A percentile compares a stretch with the other conserved stretches of the same genome.
phyloP scores from a whole-genome alignment of 306 rosid species.

The Vigna angularis region DNA sequence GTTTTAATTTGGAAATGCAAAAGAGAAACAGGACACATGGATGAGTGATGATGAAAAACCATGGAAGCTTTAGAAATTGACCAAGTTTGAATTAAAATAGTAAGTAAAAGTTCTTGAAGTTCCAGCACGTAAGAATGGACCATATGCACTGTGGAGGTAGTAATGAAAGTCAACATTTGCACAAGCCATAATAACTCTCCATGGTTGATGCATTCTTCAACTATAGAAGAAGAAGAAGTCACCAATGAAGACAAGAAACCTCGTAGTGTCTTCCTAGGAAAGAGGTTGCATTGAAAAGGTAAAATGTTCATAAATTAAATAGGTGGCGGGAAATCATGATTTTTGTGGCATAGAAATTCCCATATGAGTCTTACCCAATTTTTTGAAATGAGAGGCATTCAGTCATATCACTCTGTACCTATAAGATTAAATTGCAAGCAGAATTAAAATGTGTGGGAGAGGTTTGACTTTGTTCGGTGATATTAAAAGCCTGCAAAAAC shows the following conservation, averaged over 20 bases:
- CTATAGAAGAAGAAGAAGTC: not conserved
- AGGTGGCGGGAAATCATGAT: not conserved
- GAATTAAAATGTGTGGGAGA: no score
- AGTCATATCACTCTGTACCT: not conserved
- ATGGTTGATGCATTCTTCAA: not conserved
- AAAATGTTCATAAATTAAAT: not conserved
- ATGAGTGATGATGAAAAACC: not conserved
- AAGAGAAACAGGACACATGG: slow-evolving; percentile 1
- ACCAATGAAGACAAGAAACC: slow-evolving; percentile 29
- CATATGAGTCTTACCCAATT: not conserved
- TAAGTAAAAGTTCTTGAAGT: not conserved
- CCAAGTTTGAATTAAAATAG: not conserved
- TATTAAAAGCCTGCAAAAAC: no score
- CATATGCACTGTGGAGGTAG: not conserved
- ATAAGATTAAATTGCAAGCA: no score
- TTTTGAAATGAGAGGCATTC: not conserved
- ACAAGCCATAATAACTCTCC: not conserved
- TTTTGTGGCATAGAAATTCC: no score
- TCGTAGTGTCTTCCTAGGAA: not conserved
- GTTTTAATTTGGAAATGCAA: not conserved
- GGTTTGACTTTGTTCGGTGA: no score
- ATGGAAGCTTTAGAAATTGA: slow-evolving; percentile 3
- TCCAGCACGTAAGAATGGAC: slow-evolving; percentile 2
- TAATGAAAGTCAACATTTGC: slow-evolving; percentile 35
- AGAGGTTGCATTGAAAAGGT: slow-evolving; percentile 23